Conservation (phyloP, 2,329 filamentous ascomycete species). For the Pyrenophora seminiperda region DNA sequence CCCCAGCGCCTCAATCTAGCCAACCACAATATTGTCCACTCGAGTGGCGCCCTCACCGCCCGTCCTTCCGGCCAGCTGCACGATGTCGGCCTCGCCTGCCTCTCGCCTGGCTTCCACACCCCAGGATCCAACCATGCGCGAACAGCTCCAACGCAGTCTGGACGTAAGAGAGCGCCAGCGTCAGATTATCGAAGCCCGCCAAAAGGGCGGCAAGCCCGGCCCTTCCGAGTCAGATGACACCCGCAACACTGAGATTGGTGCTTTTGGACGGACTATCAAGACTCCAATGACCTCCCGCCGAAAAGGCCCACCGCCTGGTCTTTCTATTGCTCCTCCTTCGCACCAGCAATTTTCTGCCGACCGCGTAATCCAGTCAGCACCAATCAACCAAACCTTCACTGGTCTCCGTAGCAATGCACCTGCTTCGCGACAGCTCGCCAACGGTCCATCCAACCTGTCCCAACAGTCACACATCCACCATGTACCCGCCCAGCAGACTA, state of each 20-base stretch:
- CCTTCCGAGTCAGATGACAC: conserved; percentile 36
- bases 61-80: conserved; percentile 80
- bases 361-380: conserved; percentile 94
- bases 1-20: conserved; percentile 80
- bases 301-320: conserved; percentile 78
- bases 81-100: conserved; percentile 89
- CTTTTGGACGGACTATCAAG: conserved; percentile 58
- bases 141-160: conserved; percentile 91
- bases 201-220: conserved; percentile 71
- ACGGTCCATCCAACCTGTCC: conserved; percentile 80
- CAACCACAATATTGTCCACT: conserved; percentile 52
- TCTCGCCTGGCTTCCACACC: conserved; percentile 97
- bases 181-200: conserved; percentile 90
- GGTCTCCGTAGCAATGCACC: conserved; percentile 71
- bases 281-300: conserved; percentile 76
- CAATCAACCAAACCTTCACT: conserved; percentile 92
- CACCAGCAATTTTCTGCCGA: conserved; percentile 92
- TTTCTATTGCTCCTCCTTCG: conserved; percentile 93
- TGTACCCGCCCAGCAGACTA: conserved; percentile 83
- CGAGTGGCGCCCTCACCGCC: conserved; percentile 59
- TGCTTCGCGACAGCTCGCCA: conserved; percentile 75
- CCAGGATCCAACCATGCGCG: conserved; percentile 93
- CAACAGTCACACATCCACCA: conserved; percentile 91
- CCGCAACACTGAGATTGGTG: conserved; percentile 45
- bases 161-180: conserved; percentile 92